A percentile compares a stretch with the other conserved stretches of the same genome.
phyloP scores from a whole-genome alignment of 164 flowering plant species.

The Piper longum region DNA sequence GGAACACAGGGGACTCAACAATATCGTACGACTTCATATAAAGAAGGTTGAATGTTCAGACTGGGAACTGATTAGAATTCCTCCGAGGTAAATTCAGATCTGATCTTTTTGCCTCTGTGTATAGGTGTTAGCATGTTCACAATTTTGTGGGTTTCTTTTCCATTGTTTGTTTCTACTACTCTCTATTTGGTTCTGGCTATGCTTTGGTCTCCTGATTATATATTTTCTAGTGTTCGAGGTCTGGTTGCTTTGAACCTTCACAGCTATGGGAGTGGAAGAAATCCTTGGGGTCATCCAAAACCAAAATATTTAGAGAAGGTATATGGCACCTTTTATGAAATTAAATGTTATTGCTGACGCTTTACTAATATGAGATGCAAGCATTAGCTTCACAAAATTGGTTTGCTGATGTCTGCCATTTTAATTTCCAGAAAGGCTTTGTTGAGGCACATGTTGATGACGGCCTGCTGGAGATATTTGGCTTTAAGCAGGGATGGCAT shows the following conservation, averaged over 20 bases:
- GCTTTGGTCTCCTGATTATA: neutral
- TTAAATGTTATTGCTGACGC: neutral
- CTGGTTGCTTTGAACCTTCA: conserved; percentile 82
- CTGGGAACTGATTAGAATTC: conserved; percentile 75
- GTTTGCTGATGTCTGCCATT: neutral
- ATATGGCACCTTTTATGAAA: neutral
- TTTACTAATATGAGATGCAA: neutral
- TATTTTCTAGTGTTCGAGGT: conserved; percentile 61
- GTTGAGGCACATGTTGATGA: conserved; percentile 88
- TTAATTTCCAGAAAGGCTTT: conserved; percentile 66
- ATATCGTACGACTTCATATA: conserved; percentile 56
- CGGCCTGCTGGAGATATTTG: conserved; percentile 85
- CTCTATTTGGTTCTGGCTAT: neutral
- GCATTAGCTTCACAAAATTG: neutral
- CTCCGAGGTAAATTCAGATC: conserved; percentile 36
- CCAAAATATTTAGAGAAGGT: conserved; percentile 88
- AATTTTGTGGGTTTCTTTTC: neutral
- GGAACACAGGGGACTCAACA: conserved; percentile 60
- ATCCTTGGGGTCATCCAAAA: conserved; percentile 87
- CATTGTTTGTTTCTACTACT: neutral
- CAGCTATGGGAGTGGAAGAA: conserved; percentile 87
- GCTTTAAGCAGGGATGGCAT: conserved; percentile 98
- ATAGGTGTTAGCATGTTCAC: neutral
- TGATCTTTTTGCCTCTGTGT: neutral
- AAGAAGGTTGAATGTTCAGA: conserved; percentile 56